These are phyloP conservation scores for Parasitella parasitica DNA, from an alignment of 371 early-diverging fungal species.

Conservation along the genomic window DNA sequence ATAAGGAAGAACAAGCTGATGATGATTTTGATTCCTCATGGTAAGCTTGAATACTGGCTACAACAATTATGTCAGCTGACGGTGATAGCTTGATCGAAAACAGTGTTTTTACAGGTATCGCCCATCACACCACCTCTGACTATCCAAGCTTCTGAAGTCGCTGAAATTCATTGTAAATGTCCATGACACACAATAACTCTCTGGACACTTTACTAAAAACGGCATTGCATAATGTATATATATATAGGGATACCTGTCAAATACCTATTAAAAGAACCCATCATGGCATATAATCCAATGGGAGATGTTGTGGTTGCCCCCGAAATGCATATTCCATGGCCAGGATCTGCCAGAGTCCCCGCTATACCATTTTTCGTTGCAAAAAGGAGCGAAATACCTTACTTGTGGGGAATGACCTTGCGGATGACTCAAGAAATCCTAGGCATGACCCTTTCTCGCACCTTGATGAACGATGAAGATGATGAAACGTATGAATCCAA, in stretches of 20 bases:
- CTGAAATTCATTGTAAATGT: conserved; percentile 59
- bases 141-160: conserved; percentile 58
- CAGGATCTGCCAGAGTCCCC: conserved; percentile 16
- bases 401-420: conserved; percentile 64
- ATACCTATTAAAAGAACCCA: conserved; percentile 39
- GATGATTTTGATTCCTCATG: conserved; percentile 61
- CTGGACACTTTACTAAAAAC: too few relatives aligned
- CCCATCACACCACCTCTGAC: conserved; percentile 53
- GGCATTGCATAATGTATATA: neutral
- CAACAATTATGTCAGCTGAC: neutral
- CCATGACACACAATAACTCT: too few relatives aligned
- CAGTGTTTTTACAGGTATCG: conserved; percentile 61
- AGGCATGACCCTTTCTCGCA: conserved; percentile 7
- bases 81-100: too few relatives aligned
- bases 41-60: conserved; percentile 27
- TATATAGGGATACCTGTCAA: conserved; percentile 44
- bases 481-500: neutral
- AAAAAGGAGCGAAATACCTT: neutral
- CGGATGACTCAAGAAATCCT: conserved; percentile 66
- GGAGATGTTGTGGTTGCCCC: conserved; percentile 7
- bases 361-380: conserved; percentile 3
- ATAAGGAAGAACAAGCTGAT: conserved; percentile 45
- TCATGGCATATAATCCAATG: conserved; percentile 35
- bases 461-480: conserved; percentile 4
- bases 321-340: neutral